phyloP scores from a whole-genome alignment of 257 asterid genomes.

The Sherardia arvensis region DNA sequence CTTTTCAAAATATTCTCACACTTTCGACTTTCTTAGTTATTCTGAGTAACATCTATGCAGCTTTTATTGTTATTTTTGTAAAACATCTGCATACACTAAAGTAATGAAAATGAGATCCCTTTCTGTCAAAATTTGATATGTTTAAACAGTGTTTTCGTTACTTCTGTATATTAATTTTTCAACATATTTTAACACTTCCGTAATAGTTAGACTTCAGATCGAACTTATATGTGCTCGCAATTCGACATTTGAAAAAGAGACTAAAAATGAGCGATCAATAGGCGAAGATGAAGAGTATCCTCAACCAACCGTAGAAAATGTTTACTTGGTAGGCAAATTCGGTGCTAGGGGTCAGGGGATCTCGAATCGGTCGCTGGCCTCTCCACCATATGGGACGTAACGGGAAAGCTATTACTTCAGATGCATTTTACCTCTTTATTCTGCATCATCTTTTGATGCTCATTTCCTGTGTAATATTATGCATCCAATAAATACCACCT shows the following conservation, averaged over 20 bases:
- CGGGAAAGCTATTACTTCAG: conserved; percentile 3
- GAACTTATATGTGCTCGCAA: no score
- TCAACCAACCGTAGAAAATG: background rate
- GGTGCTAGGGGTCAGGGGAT: background rate
- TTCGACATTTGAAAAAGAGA: background rate
- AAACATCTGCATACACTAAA: no score
- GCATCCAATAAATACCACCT: conserved; percentile 4
- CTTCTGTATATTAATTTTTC: no score
- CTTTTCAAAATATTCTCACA: no score
- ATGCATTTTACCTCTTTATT: background rate
- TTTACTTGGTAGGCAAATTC: background rate
- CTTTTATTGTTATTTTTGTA: no score
- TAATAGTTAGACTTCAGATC: no score
- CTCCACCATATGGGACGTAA: background rate
- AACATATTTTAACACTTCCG: no score
- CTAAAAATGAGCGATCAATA: background rate
- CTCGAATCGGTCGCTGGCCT: background rate
- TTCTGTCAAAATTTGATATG: no score
- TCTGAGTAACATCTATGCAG: no score
- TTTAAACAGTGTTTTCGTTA: no score
- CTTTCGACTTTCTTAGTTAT: no score
- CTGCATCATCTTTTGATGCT: background rate
- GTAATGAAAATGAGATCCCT: no score
- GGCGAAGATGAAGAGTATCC: background rate
- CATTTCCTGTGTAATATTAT: conserved; percentile 4